These are phyloP conservation scores for Tylopilus rubrobrunneus DNA, from an alignment of 768 basidiomycete genomes.

Conservation along the genomic window DNA sequence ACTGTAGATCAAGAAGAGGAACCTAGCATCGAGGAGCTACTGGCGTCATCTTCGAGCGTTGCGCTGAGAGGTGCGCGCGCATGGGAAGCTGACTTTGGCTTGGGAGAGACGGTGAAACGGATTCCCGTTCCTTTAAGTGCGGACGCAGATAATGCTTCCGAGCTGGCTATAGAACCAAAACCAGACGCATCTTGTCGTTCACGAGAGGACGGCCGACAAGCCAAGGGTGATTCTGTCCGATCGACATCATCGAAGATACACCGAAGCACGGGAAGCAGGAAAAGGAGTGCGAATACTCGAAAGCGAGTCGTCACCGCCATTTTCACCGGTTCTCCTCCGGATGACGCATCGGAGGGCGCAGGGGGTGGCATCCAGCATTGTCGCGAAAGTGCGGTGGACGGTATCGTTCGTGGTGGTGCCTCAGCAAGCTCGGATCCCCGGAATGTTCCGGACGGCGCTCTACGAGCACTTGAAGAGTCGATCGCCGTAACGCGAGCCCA, in stretches of 20 bases:
- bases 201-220: background rate
- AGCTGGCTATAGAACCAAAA: background rate
- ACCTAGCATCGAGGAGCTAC: slow-evolving; percentile 28
- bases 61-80: slow-evolving; percentile 28
- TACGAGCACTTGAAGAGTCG: slow-evolving; percentile 24
- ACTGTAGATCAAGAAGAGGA: slow-evolving; percentile 16
- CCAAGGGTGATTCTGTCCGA: background rate
- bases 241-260: background rate
- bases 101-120: slow-evolving; percentile 31
- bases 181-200: background rate
- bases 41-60: slow-evolving; percentile 17
- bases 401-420: background rate
- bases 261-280: slow-evolving; percentile 6
- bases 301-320: slow-evolving; percentile 30
- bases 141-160: background rate
- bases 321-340: slow-evolving; percentile 19
- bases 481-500: slow-evolving; percentile 22
- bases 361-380: background rate
- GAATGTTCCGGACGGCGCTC: background rate
- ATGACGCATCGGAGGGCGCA: background rate
- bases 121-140: slow-evolving; percentile 7
- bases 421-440: background rate
- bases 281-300: slow-evolving; percentile 7
- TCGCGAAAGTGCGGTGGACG: background rate
- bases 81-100: slow-evolving; percentile 29